phyloP scores from a whole-genome alignment of 805 yeast species.

The Maudiozyma saulgeensis region DNA sequence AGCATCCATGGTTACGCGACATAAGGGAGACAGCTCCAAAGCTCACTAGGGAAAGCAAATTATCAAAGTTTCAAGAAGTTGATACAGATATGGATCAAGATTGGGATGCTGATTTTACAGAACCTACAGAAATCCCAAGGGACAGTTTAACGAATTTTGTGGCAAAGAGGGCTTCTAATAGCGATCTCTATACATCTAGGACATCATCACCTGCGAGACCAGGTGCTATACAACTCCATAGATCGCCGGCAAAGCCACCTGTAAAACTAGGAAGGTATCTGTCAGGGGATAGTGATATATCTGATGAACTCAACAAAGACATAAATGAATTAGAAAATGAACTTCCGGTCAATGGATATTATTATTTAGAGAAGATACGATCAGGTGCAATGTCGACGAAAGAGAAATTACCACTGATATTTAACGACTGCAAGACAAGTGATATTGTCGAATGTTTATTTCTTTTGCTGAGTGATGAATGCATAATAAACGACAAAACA shows the following conservation, averaged over 20 bases:
- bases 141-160: not conserved
- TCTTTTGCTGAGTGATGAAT: not conserved
- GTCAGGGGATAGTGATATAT: not conserved
- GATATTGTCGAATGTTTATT: constrained; percentile 8
- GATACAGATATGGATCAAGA: constrained; percentile 14
- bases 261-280: not conserved
- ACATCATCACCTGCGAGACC: not conserved
- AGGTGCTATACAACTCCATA: not conserved
- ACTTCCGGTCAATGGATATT: constrained; percentile 1
- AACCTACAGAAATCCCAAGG: constrained; percentile 3
- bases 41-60: constrained; percentile 7
- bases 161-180: not conserved
- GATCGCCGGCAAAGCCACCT: not conserved
- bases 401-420: constrained; percentile 2
- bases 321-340: not conserved
- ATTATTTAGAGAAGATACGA: constrained; percentile 4
- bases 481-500: not conserved
- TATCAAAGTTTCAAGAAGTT: constrained; percentile 20
- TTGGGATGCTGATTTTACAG: constrained; percentile 26
- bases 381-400: not conserved
- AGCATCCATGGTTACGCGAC: constrained; percentile 41
- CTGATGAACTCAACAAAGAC: not conserved
- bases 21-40: constrained; percentile 2
- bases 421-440: constrained; percentile 7
- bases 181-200: not conserved